Percentiles rank a stretch among this genome's conserved stretches.
phyloP scores from a whole-genome alignment of 176 grass and related monocot species.

The Zoysia pacifica region DNA sequence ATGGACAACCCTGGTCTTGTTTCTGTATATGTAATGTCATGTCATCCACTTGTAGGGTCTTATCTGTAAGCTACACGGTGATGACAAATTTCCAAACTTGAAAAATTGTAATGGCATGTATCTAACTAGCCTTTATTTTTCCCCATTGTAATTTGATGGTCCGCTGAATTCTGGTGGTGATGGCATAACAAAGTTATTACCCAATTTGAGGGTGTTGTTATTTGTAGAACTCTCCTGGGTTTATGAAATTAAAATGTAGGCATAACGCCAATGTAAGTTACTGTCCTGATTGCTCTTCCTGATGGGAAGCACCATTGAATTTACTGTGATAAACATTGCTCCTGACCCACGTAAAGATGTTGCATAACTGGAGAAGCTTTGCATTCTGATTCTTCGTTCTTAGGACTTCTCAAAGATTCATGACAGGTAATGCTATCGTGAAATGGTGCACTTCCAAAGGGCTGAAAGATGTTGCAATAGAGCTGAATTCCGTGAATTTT shows the following conservation, averaged over 20 bases:
- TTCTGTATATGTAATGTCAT: not conserved
- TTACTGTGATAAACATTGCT: not conserved
- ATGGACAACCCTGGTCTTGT: not conserved
- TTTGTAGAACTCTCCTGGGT: not conserved
- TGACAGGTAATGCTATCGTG: not conserved
- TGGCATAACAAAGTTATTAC: not conserved
- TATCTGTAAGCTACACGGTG: not conserved
- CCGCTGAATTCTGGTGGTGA: not conserved
- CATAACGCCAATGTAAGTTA: not conserved
- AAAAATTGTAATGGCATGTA: too few relatives aligned
- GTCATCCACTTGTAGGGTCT: not conserved
- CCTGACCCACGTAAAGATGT: not conserved
- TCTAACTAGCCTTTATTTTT: not conserved
- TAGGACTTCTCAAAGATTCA: not conserved
- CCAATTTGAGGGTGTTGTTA: not conserved
- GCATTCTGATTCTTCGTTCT: not conserved
- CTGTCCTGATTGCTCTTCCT: not conserved
- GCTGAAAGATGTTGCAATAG: not conserved
- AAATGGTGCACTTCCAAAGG: not conserved
- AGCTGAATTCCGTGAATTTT: not conserved
- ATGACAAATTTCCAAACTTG: too few relatives aligned
- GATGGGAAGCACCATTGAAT: not conserved
- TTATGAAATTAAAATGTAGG: not conserved
- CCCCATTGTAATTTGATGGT: not conserved
- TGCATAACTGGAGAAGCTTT: not conserved